A percentile compares a stretch with the other conserved stretches of the same genome.
Conservation (phyloP, 1,284 basidiomycete species). For the Peniophora sp. region DNA sequence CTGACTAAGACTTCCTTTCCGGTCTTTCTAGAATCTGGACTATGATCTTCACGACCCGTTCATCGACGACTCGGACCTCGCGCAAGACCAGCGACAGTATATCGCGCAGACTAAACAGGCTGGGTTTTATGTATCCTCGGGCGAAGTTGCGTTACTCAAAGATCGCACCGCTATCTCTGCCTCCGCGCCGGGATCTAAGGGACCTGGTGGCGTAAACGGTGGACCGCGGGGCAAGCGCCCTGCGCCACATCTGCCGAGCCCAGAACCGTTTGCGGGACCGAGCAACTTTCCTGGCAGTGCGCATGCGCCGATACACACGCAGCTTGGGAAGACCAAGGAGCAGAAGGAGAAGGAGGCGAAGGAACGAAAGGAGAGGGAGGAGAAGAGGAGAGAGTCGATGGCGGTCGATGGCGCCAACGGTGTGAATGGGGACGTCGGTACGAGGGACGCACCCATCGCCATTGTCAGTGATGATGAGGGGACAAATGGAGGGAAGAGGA, state of each 20-base stretch:
- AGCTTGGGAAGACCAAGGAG: constrained; percentile 5
- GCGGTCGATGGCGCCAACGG: constrained; percentile 4
- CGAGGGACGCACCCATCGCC: constrained; percentile 48
- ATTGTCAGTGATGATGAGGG: constrained; percentile 32
- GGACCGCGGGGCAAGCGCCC: constrained; percentile 56
- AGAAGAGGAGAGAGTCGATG: constrained; percentile 6
- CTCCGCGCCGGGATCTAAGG: constrained; percentile 16
- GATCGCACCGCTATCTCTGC: constrained; percentile 46
- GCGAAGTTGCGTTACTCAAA: constrained; percentile 78
- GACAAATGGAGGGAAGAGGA: constrained; percentile 20
- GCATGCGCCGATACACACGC: constrained; percentile 10
- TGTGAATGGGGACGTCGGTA: constrained; percentile 27
- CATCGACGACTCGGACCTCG: constrained; percentile 95
- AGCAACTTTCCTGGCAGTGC: constrained; percentile 15
- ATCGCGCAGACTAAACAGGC: constrained; percentile 92
- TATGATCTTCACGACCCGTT: constrained; percentile 93
- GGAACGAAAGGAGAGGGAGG: constrained; percentile 9
- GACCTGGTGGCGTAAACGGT: constrained; percentile 40
- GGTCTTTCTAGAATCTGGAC: constrained; percentile 35
- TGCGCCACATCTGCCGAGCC: constrained; percentile 18
- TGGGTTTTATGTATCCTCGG: constrained; percentile 88
- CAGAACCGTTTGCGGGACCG: constrained; percentile 21
- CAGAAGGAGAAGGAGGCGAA: constrained; percentile 2
- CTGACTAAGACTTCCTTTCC: constrained; percentile 51
- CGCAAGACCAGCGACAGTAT: constrained; percentile 83